Evolutionary conservation across 441 rosid species (phyloP), one percentile per base, ranked within the genome.

Genomic region (Gossypium schwendimanii): DNA sequence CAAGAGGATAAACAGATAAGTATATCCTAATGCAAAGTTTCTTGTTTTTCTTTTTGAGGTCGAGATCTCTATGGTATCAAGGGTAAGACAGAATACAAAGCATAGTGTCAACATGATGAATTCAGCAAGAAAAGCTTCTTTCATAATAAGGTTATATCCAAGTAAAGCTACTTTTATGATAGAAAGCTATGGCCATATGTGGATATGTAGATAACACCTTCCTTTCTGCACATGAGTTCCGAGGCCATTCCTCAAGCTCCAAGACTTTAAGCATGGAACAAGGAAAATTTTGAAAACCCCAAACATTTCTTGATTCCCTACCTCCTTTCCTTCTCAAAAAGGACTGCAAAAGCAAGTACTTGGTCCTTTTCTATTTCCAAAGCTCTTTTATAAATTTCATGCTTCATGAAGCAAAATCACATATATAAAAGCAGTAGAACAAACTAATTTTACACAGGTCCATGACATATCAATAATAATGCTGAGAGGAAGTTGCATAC

Each of bases 401-500:
- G 61, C 15, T 33, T 39, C 14, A 6, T 45, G 23, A 8, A 65
- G 50, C 0, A 31, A 72, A 31, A 77, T 12, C 9, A 47, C n/a
- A 21, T 1, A 5, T 31, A 54, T 28, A 61, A 44, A 58, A 62
- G 44, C 71, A 26, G 33, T 24, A 58, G 2, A 55, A 31, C 36
- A 49, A 41, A 77, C 14, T 4, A 24, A 15, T 53, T 45, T 18
- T 6, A 39, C 23, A 9, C 33, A 24, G n/a, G 44, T 44, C 12
- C 50, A 28, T 44, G 59, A 63, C 10, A 14, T 3, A 57, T 12
- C 62, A 53, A 26, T 5, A 10, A 67, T 3, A 44, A 33, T n/a
- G 54, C 60, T 55, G 55, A 41, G 60, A 36, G 73, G 52, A 82
- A 76, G 72, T 63, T 52, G 61, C 82, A 63, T 60, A 90, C 99